These are phyloP conservation scores for Yamadazyma mexicana DNA, from an alignment of 1,139 yeast genomes.

Conservation along the genomic window DNA sequence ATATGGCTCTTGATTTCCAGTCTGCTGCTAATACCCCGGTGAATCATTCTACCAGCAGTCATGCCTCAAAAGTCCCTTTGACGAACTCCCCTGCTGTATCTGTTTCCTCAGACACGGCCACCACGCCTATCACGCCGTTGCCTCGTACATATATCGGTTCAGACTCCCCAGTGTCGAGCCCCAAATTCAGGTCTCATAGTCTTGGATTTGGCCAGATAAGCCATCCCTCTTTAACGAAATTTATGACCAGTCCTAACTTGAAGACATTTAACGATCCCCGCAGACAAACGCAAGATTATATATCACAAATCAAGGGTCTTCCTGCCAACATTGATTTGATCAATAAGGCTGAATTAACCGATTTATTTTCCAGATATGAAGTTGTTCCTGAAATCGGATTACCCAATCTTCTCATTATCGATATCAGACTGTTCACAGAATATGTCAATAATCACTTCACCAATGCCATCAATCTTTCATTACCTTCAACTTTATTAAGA, in stretches of 20 bases:
- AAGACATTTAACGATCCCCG: conserved; percentile 12
- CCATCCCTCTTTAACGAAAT: conserved; percentile 13
- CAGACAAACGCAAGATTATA: conserved; percentile 11
- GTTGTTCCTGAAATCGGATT: conserved; percentile 7
- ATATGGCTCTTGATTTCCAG: conserved; percentile 11
- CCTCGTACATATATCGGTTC: neutral
- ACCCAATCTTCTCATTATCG: conserved; percentile 49
- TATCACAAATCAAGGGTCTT: conserved; percentile 8
- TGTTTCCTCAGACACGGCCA: neutral
- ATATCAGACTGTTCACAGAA: conserved; percentile 71
- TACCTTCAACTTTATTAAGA: conserved; percentile 76
- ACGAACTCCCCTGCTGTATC: neutral
- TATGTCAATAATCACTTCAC: conserved; percentile 51
- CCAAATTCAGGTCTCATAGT: conserved; percentile 10
- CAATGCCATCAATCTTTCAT: conserved; percentile 66
- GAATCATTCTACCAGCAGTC: neutral
- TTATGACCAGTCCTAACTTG: conserved; percentile 14
- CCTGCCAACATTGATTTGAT: conserved; percentile 9
- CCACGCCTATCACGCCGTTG: neutral
- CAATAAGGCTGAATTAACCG: conserved; percentile 4
- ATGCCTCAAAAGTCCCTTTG: neutral
- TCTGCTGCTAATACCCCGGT: neutral
- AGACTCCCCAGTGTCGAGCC: conserved; percentile 1
- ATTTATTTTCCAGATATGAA: conserved; percentile 8
- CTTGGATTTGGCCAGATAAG: conserved; percentile 14